Evolutionary conservation across 2,329 filamentous ascomycete species (phyloP).

Genomic region (Fragosphaeria purpurea): DNA sequence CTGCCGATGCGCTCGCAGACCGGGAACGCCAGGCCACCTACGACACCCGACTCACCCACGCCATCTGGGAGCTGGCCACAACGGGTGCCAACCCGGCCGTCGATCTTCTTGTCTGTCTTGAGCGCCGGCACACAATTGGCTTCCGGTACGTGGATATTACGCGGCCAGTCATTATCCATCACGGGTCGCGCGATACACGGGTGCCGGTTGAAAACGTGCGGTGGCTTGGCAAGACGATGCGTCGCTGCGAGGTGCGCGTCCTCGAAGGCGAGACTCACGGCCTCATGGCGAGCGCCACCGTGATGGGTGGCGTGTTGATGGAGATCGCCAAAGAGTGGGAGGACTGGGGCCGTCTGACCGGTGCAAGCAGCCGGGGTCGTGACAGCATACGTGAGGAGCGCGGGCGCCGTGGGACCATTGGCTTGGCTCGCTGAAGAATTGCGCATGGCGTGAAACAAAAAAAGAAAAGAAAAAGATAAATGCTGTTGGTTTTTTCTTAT

Average conservation of each 20-base stretch:
- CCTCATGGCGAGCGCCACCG: conserved; percentile 83
- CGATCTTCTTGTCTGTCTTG: conserved; percentile 84
- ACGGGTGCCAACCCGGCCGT: conserved; percentile 88
- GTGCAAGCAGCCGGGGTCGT: conserved; percentile 7
- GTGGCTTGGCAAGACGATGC: conserved; percentile 93
- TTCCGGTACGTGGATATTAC: conserved; percentile 97
- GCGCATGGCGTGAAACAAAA: background rate
- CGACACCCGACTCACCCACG: conserved; percentile 76
- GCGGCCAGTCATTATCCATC: conserved; percentile 82
- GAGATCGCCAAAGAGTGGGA: conserved; percentile 95
- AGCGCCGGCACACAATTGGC: conserved; percentile 81
- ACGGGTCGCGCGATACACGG: conserved; percentile 79
- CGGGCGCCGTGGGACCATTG: conserved; percentile 18
- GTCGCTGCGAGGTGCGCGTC: conserved; percentile 80
- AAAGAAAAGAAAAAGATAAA: too few species aligned
- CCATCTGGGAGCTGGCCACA: conserved; percentile 90
- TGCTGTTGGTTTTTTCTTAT: too few species aligned
- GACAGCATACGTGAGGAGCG: conserved; percentile 14
- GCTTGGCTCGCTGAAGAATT: conserved; percentile 15
- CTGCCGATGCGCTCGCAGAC: conserved; percentile 53
- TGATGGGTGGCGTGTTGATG: conserved; percentile 90
- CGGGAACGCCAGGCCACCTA: conserved; percentile 66
- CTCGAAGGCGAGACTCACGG: conserved; percentile 89
- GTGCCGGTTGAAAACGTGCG: conserved; percentile 92
- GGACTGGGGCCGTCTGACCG: conserved; percentile 62